phyloP scores from a whole-genome alignment of 2,329 filamentous ascomycete genomes.

The Fusarium sp. region DNA sequence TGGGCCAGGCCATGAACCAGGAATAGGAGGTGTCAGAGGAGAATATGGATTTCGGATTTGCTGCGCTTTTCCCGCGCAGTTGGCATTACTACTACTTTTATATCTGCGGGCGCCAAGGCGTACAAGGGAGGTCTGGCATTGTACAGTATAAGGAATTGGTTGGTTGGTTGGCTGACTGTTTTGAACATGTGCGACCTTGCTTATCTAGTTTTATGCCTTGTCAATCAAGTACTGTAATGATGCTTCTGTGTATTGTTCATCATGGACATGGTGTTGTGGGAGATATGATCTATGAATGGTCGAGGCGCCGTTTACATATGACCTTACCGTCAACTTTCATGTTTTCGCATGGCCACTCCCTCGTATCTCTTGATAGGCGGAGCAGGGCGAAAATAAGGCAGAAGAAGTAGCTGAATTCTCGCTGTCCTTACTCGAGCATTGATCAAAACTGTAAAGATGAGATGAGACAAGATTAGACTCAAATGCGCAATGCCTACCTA shows the following conservation, averaged over 20 bases:
- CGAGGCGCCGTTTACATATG: not conserved
- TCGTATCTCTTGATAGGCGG: not conserved
- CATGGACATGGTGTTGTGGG: not conserved
- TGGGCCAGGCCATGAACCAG: conserved; percentile 12
- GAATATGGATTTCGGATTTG: conserved; percentile 7
- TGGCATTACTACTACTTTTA: not conserved
- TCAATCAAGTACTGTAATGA: conserved; percentile 30
- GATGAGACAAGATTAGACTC: not conserved
- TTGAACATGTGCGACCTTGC: conserved; percentile 21
- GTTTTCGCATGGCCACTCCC: not conserved
- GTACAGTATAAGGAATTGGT: conserved; percentile 31
- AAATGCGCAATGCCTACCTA: not conserved
- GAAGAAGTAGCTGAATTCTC: not conserved
- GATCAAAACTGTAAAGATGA: not conserved
- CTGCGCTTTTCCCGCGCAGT: conserved; percentile 9
- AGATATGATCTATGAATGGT: not conserved
- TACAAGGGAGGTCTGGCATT: conserved; percentile 35
- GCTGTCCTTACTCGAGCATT: not conserved
- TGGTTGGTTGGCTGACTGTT: conserved; percentile 23
- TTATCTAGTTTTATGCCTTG: conserved; percentile 35
- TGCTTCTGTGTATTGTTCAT: not conserved
- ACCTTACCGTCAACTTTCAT: not conserved
- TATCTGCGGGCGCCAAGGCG: conserved; percentile 31
- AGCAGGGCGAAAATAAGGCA: not conserved
- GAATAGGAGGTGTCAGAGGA: conserved; percentile 4